Evolutionary conservation across 306 rosid species (phyloP), one percentile per base, ranked within the genome.

Genomic region (Macrotyloma uniflorum): DNA sequence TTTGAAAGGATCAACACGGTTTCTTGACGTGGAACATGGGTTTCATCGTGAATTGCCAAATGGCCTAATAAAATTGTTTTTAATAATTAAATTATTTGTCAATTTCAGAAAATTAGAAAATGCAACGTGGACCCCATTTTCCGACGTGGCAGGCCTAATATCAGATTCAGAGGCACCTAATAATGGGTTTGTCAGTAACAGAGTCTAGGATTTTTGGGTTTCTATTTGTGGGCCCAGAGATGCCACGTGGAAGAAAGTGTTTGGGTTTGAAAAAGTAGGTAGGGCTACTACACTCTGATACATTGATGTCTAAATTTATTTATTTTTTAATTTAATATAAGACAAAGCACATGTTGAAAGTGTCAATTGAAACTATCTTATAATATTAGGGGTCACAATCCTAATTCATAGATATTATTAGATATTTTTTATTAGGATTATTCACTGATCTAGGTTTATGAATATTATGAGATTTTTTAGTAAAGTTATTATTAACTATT

Each of bases 1-100:
- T 45, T 45, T 50, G 53, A 13, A 7, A 53, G 10, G 13, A 45
- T 19, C 4, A 59, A 82, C 85, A 82, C 82, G 85, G 62, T 76
- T 76, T 82, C 68, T 26, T 70, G 42, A 42, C 62, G 54, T 74
- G 67, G 78, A 76, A 19, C 42, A 5, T 81, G 15, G 53, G 23
- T 5, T 81, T 47, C 63, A 12, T 10, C 0, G 14, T 3, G 14
- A 53, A 20, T 4, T 53, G 28, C 15, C 14, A 20, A 53, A 28
- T 59, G 40, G 40, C 67, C 35, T 55, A 24, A 59, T 15, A 20
- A 53, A 53, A 2, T 3, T 42, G 0, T 14, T 22, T 53, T 54
- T 54, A 12, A 0, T 7, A 6, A 18, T 18, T 18, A 8, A 51
- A 51, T 6, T 51, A 18, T 7, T 8, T 7, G 10, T 51, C 13